Evolutionary conservation across 345 rosid genomes (phyloP), one percentile per base, ranked within the genome.

Genomic region (Xanthoceras sorbifolium): DNA sequence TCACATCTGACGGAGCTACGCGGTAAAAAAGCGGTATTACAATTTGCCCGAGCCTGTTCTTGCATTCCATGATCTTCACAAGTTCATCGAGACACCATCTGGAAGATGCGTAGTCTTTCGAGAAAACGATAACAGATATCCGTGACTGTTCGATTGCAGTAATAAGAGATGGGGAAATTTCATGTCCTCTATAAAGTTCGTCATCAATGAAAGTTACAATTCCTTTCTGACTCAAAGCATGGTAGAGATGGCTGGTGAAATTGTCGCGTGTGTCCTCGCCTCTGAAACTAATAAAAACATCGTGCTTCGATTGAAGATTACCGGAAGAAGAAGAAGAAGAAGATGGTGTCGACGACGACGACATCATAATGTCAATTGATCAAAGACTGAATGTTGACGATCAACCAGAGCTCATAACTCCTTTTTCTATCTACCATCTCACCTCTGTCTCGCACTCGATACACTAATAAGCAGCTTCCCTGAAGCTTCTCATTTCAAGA

Each of bases 91-190:
- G 25, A 46, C 57, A 68, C 57, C 57, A 68, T 4, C 72, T 25
- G 12, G 72, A 68, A 68, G 44, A 68, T 4, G 72, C 40, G 7
- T 2, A 36, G 40, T 36, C 40, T 36, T 8, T 36, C 7, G 40
- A 68, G 34, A 68, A 68, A 44, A 68, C 18, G 20, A 44, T 25
- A 1, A 68, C 17, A 3, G 36, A 69, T 12, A 31, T 38, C 73
- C 38, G n/a, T 44, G 73, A 69, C 28, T 69, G 32, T 44, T 6
- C 23, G 28, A 69, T 69, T 26, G 73, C 73, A 44, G 26, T 69
- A 4, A 28, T 5, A 10, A 69, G 73, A 7, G 12, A 57, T 17
- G 59, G 22, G 6, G 25, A 9, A 9, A 69, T 46, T 12, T 5
- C 23, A 25, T 46, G 12, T 0, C 61, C 73, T 48, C 38, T 14